Evolutionary conservation across 257 asterid genomes (phyloP), one percentile per base, ranked within the genome.

Genomic region (Sherardia arvensis): DNA sequence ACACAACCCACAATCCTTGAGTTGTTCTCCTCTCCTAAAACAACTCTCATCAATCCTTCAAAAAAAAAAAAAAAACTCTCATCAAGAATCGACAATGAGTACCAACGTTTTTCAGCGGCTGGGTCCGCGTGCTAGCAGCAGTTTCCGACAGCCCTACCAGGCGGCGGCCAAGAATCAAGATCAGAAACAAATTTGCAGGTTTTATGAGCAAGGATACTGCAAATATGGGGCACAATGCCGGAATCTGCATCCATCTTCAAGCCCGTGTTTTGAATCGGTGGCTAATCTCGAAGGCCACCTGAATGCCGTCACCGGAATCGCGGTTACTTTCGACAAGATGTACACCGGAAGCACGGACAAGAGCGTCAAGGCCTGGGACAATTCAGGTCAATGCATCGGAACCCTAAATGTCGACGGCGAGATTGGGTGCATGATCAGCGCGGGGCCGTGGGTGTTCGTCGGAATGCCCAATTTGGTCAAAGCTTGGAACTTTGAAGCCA

Each of bases 401-500:
- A 79, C 71, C 47, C 47, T 38, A 38, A 12, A 74, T 69, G 15
- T 87, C 69, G 94, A 82, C 29, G 84, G 84, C 70, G 76, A 86
- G 32, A 78, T 90, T 21, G 88, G 94, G 59, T 84, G 95, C 47
- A 71, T 90, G 90, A 67, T 89, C 40, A 83, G 90, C 77, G 95
- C 85, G 80, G 97, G 97, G 53, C 87, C 95, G 18, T 89, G 96
- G 95, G 78, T 90, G 28, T 90, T 90, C 25, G 85, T 87, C 60
- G 97, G 97, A 49, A 67, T 87, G 64, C 66, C 83, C 43, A 78
- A 85, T 82, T 88, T 85, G 48, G 95, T 90, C 63, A 87, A 85
- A 88, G 96, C 92, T n/a, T 90, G 95, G 95, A 90, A 90, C 78
- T 68, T 77, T 56, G 90, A 90, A 74, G 85, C 93, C n/a, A 70